Conservation (phyloP, 208 protist species). For the Sergeia podlipaevii region DNA sequence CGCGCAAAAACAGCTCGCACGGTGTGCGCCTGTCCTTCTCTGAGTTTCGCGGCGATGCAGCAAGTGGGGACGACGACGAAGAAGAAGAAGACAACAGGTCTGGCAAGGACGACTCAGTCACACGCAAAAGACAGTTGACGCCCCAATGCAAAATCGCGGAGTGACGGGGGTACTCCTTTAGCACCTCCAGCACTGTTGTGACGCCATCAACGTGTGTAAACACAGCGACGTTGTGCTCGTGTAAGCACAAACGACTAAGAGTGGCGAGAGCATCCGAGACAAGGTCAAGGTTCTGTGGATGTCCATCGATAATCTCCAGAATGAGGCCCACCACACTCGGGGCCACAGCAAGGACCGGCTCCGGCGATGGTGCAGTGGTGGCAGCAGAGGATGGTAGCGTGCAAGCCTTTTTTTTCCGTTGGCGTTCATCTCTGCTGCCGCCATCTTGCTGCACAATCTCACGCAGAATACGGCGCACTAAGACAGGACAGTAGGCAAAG, state of each 20-base stretch:
- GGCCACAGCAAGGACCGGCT: conserved; percentile 23
- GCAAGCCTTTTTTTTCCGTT: too few relatives aligned
- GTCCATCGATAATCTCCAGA: conserved; percentile 76
- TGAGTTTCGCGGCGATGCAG: too few relatives aligned
- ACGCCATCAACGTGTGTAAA: conserved; percentile 72
- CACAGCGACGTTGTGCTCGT: conserved; percentile 43
- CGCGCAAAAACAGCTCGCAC: conserved; percentile 2
- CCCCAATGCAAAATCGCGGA: conserved; percentile 69
- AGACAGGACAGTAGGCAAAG: conserved; percentile 51
- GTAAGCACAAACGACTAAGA: conserved; percentile 62
- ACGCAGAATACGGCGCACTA: conserved; percentile 50
- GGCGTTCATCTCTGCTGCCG: too few relatives aligned
- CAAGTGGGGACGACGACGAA: too few relatives aligned
- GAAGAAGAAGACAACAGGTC: too few relatives aligned
- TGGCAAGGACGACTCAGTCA: conserved; percentile 28
- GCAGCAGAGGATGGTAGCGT: conserved; percentile 19
- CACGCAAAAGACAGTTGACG: conserved; percentile 45
- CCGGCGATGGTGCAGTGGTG: conserved; percentile 14
- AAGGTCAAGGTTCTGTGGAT: conserved; percentile 67
- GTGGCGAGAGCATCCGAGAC: conserved; percentile 52
- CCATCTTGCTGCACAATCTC: conserved; percentile 31
- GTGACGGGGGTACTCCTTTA: conserved; percentile 75
- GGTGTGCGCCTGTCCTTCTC: too few relatives aligned
- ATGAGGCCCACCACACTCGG: conserved; percentile 61
- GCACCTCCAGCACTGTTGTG: conserved; percentile 67